Conservation (phyloP, 1,284 basidiomycete species). For the Schizopora paradoxa region DNA sequence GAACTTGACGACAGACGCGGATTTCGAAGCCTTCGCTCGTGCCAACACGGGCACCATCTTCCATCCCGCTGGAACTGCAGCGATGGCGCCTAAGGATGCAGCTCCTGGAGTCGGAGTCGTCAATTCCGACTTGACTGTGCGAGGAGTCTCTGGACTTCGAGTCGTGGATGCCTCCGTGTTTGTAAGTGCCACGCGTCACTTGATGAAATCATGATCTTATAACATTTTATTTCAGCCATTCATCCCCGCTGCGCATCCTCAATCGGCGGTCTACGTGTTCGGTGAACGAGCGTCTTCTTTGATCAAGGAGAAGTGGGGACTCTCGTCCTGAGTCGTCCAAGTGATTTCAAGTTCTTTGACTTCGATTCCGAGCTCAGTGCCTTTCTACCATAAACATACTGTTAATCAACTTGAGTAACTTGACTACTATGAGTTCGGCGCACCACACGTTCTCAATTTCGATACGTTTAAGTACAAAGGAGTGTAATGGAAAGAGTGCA, state of each 20-base stretch:
- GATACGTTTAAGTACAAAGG: too few relatives aligned
- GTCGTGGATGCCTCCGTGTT: constrained; percentile 25
- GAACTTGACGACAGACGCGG: constrained; percentile 22
- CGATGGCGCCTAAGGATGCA: constrained; percentile 24
- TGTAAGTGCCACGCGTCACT: constrained; percentile 12
- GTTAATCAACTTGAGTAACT: too few relatives aligned
- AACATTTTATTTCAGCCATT: constrained; percentile 17
- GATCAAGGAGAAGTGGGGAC: too few relatives aligned
- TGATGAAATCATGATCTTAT: neutral
- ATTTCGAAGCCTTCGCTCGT: constrained; percentile 24
- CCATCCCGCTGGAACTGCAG: constrained; percentile 28
- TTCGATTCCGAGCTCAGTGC: too few relatives aligned
- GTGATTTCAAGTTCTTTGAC: too few relatives aligned
- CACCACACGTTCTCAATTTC: too few relatives aligned
- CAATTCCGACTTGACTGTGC: constrained; percentile 47
- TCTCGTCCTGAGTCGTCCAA: too few relatives aligned
- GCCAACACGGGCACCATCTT: constrained; percentile 20
- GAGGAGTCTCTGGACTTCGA: constrained; percentile 36
- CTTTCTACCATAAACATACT: too few relatives aligned
- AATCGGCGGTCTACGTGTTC: constrained; percentile 18
- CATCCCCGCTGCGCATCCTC: constrained; percentile 19
- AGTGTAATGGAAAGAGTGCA: too few relatives aligned
- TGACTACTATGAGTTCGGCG: too few relatives aligned
- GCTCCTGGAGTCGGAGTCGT: constrained; percentile 40
- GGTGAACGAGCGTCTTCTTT: constrained; percentile 21